phyloP scores from a whole-genome alignment of 108 stramenopile species.

The Craspedostauros australis region DNA sequence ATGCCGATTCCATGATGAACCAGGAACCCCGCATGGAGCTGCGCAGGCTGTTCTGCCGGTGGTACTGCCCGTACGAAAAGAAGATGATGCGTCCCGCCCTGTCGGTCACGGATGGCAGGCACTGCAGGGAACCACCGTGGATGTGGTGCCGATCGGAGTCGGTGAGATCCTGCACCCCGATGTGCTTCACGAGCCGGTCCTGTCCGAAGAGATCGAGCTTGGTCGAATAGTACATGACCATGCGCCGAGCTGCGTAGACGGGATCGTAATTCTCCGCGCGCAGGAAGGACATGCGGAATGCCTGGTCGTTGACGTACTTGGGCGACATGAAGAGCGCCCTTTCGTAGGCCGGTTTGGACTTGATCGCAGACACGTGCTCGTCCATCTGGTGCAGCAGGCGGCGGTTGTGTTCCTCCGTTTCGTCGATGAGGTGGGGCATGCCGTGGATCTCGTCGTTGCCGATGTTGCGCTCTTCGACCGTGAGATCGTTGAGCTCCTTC shows the following conservation, averaged over 20 bases:
- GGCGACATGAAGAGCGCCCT: slow-evolving; percentile 1
- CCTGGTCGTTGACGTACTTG: not conserved
- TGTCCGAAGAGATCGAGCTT: slow-evolving; percentile 5
- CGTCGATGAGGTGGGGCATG: too few species aligned
- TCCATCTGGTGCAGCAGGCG: slow-evolving; percentile 5
- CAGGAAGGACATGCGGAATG: slow-evolving; percentile 5
- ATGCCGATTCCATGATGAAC: too few species aligned
- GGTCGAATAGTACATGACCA: not conserved
- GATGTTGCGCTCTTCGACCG: too few species aligned
- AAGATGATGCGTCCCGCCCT: too few species aligned
- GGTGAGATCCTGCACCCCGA: not conserved
- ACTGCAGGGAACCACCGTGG: too few species aligned
- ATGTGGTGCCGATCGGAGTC: not conserved
- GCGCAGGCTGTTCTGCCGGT: too few species aligned
- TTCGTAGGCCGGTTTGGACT: slow-evolving; percentile 8
- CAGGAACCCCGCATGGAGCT: too few species aligned
- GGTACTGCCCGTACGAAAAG: too few species aligned
- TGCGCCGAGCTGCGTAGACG: not conserved
- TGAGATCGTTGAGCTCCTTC: too few species aligned
- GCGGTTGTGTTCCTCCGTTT: too few species aligned
- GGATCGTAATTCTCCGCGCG: slow-evolving; percentile 14
- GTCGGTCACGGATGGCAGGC: too few species aligned
- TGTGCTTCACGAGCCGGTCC: not conserved
- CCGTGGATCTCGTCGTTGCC: too few species aligned
- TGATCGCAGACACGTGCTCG: slow-evolving; percentile 2